phyloP scores from a whole-genome alignment of 345 rosid genomes.

The Theobroma cacao region DNA sequence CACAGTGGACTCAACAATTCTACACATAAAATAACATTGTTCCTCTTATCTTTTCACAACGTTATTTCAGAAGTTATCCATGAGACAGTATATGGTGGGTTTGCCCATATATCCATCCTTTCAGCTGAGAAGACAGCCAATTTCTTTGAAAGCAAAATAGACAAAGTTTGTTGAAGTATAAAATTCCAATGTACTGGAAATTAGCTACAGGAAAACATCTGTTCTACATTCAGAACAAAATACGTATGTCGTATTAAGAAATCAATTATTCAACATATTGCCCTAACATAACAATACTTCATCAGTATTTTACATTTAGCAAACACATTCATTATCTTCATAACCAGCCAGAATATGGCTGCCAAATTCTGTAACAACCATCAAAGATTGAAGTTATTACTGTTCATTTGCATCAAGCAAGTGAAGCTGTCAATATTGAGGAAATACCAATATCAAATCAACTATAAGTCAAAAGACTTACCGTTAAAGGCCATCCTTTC shows the following conservation, averaged over 20 bases:
- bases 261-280: neutral
- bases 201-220: neutral
- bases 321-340: neutral
- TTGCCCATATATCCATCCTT: neutral
- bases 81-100: neutral
- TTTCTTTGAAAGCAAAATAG: neutral
- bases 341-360: neutral
- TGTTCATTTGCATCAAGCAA: neutral
- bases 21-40: neutral
- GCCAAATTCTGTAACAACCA: neutral
- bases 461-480: slow-evolving; percentile 21
- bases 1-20: neutral
- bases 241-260: neutral
- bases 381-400: neutral
- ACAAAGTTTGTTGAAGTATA: neutral
- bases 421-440: neutral
- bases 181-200: neutral
- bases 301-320: neutral
- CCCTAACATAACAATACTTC: neutral
- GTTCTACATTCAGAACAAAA: neutral
- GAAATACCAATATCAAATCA: neutral
- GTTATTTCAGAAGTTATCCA: neutral
- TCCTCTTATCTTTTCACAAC: neutral
- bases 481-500: slow-evolving; percentile 74
- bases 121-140: neutral